Conservation (phyloP, 176 grass and related monocot genomes). For the Bothriochloa decipiens region DNA sequence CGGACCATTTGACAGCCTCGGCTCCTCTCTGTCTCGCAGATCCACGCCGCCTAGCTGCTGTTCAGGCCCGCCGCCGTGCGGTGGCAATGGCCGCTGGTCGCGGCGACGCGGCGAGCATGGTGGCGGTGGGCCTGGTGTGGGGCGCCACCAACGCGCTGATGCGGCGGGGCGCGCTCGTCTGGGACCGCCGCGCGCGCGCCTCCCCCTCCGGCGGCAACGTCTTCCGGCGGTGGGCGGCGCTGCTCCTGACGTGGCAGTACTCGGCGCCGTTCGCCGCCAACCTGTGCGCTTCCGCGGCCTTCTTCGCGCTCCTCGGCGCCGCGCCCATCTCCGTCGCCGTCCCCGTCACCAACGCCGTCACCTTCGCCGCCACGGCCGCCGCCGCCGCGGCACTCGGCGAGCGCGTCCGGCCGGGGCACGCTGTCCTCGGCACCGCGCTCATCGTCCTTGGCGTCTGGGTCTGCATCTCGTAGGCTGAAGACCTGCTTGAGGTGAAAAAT, state of each 20-base stretch:
- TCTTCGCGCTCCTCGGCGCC: conserved; percentile 74
- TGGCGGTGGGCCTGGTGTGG: conserved; percentile 80
- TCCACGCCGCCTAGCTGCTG: too few relatives aligned
- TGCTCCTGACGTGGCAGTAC: conserved; percentile 86
- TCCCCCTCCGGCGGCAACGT: conserved; percentile 25
- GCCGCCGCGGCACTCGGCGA: conserved; percentile 65
- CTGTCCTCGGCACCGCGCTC: conserved; percentile 62
- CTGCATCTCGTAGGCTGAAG: conserved; percentile 56
- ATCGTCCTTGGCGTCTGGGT: conserved; percentile 81
- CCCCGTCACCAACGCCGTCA: conserved; percentile 88
- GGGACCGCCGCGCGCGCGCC: conserved; percentile 56
- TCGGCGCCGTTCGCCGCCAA: conserved; percentile 67
- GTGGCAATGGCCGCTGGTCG: conserved; percentile 27
- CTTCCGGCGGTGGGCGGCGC: conserved; percentile 50
- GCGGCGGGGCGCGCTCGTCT: conserved; percentile 72
- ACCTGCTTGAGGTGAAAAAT: neutral
- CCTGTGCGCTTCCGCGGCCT: conserved; percentile 75
- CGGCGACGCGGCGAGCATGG: conserved; percentile 66
- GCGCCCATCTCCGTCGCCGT: conserved; percentile 88
- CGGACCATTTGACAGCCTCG: too few relatives aligned
- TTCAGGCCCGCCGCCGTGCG: too few relatives aligned
- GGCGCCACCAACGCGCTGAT: conserved; percentile 84
- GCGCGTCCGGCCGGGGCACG: conserved; percentile 47
- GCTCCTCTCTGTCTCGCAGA: too few relatives aligned
- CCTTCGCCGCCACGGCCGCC: conserved; percentile 80